Base-by-base conservation (phyloP, 257 asterid species). In the Solanum bulbocastanum region DNA sequence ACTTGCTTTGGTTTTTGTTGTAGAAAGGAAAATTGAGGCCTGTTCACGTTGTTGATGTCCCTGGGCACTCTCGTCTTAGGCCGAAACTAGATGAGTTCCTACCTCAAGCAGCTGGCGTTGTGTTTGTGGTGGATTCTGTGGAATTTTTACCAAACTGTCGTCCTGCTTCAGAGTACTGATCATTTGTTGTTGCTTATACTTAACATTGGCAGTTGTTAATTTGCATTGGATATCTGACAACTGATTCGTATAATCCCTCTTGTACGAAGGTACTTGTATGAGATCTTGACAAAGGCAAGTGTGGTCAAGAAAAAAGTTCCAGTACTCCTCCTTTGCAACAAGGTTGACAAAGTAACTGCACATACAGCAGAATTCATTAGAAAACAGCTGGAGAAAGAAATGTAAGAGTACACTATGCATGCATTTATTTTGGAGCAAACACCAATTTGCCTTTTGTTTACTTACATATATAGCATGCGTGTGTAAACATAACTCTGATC, bases 311-410 rank as follows among this genome's bases (percentile, higher is more conserved):
- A 87, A 83, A 97, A 92, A 87, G 90, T 90, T 83, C 98, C 98
- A 32, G 75, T 95, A 69, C 90, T 94, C 22, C 89, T 97, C 46
- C 91, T 95, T 88, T 95, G 99, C 94, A 95, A 95, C 95, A 97
- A 97, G 92, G 97, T 95, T 89, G 99, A 95, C 89, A 95, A 93
- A 89, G 93, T 94, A 88, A 94, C 98, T 42, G 99, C 99, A 76
- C 98, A 95, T 86, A 91, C 98, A 32, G 90, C 93, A 91, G 98
- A 93, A 66, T 96, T 95, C 87, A 96, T 97, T 91, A 90, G 95
- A 68, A 94, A 93, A 89, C 98, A 95, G 94, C 96, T 95, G 88
- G 92, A 92, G 81, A 91, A 91, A 90, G 94, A 92, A 90, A 91
- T 89, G 94, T 92, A 79, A 86, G 94, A 60, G 66, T 25, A 42